Evolutionary conservation across 2,329 filamentous ascomycete genomes (phyloP).

Genomic region (Verticillium isaacii): DNA sequence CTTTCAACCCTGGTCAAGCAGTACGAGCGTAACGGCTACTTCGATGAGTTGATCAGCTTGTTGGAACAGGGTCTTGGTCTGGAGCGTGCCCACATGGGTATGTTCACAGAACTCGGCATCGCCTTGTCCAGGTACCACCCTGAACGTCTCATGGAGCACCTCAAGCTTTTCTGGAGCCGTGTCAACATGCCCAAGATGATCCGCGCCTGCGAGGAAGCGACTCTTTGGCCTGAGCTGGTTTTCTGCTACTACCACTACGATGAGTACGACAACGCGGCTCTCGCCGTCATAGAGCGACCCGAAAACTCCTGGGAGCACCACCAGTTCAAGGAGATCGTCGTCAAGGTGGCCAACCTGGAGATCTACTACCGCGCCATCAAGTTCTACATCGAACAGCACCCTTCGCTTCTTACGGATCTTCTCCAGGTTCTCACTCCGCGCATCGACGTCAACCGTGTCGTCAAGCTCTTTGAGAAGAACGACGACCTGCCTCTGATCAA

Average conservation of each 20-base stretch:
- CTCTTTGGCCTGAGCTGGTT: constrained; percentile 94
- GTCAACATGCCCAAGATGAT: constrained; percentile 99
- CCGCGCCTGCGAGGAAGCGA: constrained; percentile 84
- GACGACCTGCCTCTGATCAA: constrained; percentile 98
- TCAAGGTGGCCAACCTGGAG: constrained; percentile 97
- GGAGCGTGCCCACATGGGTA: constrained; percentile 89
- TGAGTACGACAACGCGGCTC: constrained; percentile 93
- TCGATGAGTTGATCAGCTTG: constrained; percentile 92
- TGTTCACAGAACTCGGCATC: constrained; percentile 92
- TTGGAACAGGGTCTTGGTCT: constrained; percentile 93
- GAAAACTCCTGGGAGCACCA: constrained; percentile 99
- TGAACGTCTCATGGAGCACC: constrained; percentile 94
- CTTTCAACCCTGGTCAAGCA: constrained; percentile 89
- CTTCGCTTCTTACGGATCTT: constrained; percentile 90
- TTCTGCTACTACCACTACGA: constrained; percentile 99
- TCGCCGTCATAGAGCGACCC: constrained; percentile 96
- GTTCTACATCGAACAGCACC: constrained; percentile 97
- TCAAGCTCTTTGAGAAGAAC: constrained; percentile 97
- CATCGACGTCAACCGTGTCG: constrained; percentile 98
- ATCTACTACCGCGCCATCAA: constrained; percentile 98
- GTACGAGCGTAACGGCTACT: constrained; percentile 96
- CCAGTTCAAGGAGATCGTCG: constrained; percentile 97
- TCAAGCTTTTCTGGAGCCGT: constrained; percentile 96
- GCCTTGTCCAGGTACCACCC: constrained; percentile 92
- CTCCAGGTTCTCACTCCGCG: constrained; percentile 87